Base-by-base conservation (phyloP, 306 rosid species). In the Vigna trinervia region DNA sequence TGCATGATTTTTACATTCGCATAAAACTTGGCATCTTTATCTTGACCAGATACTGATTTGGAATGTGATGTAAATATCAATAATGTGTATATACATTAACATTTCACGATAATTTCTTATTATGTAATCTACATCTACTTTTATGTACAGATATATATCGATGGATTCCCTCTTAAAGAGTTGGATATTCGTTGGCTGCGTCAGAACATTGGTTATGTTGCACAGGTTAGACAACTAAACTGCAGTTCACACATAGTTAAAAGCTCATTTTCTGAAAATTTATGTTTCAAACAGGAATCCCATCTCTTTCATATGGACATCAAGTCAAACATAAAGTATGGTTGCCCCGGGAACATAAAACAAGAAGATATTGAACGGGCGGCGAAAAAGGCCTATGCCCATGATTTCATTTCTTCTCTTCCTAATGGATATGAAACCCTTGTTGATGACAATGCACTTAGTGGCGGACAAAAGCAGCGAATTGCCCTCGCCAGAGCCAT, bases 401-500 rank as follows among this genome's bases (percentile, higher is more conserved):
- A 93, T 75, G 92, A 91, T 70, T 93, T 93, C 47, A 90, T 93
- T 74, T 86, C 81, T 32, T 83, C 84, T 9, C 86, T 91, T 59
- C 98, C 98, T 56, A 84, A 90, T 81, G 91, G 98, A 62, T 91
- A 93, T 81, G 85, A 86, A 75, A 93, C 97, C 19, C 78, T 91
- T 19, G 94, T 93, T 73, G 98, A 93, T 85, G 97, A 87, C 57
- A 88, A 93, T 83, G 82, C 78, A 50, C 92, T 93, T 26, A 93
- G 98, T 69, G 96, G 97, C 15, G 97, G 97, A 46, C 98, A 93
- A 84, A 93, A 91, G 86, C 98, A 93, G 75, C 89, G 97, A 82
- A 91, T 93, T 62, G 98, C 92, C 45, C 91, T 93, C 5, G 91
- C 98, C 20, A 87, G 98, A 69, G 97, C 96, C 41, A 86, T 93